A percentile compares a stretch with the other conserved stretches of the same genome.
These are phyloP conservation scores for Sordaria brevicollis DNA, from an alignment of 495 filamentous ascomycete species.

Conservation along the genomic window DNA sequence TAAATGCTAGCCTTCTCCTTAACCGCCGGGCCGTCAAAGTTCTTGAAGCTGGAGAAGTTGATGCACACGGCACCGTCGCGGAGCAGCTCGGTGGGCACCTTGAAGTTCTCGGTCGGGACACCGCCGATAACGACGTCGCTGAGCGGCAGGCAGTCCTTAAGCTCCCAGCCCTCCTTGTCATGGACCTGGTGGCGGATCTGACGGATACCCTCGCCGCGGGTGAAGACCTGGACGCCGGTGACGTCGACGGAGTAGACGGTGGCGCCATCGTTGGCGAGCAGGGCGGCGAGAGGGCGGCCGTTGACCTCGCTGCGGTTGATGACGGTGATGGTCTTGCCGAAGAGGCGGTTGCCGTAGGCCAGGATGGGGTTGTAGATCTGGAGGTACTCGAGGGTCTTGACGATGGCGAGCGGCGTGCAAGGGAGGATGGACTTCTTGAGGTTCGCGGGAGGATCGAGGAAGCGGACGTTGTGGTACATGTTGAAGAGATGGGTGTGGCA, in stretches of 20 bases:
- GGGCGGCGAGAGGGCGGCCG: constrained; percentile 82
- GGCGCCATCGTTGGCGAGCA: constrained; percentile 93
- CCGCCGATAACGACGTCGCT: constrained; percentile 93
- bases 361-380: constrained; percentile 95
- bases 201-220: constrained; percentile 72
- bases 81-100: constrained; percentile 73
- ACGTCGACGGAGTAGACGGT: constrained; percentile 92
- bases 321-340: constrained; percentile 84
- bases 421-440: constrained; percentile 83
- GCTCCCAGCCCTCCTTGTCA: constrained; percentile 60
- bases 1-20: constrained; percentile 96
- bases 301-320: constrained; percentile 95
- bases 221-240: constrained; percentile 85
- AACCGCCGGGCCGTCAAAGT: constrained; percentile 71
- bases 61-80: constrained; percentile 89
- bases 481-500: constrained; percentile 93
- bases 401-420: constrained; percentile 87
- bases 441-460: constrained; percentile 67
- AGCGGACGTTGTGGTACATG: constrained; percentile 98
- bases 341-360: constrained; percentile 84
- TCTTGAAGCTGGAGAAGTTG: constrained; percentile 95
- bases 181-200: constrained; percentile 74
- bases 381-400: constrained; percentile 93
- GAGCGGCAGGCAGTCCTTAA: constrained; percentile 71
- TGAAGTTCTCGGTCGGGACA: constrained; percentile 77